These are phyloP conservation scores for Didymella sp. DNA, from an alignment of 2,329 filamentous ascomycete species.

Conservation along the genomic window DNA sequence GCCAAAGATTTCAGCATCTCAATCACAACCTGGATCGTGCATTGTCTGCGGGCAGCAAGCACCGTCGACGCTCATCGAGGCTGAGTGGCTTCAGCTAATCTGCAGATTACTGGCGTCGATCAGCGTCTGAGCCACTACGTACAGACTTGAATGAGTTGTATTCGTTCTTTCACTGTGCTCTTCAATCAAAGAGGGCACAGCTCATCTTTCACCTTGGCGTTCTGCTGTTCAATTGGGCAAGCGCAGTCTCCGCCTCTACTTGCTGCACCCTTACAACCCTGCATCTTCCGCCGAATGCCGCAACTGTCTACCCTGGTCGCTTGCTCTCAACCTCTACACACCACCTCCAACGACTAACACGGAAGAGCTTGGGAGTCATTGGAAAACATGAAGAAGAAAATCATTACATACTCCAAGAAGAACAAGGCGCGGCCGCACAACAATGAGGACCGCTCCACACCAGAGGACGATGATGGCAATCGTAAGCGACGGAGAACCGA, in stretches of 20 bases:
- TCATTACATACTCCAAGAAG: constrained; percentile 31
- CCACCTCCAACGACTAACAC: constrained; percentile 15
- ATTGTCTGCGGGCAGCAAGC: constrained; percentile 20
- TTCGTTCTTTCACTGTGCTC: background rate
- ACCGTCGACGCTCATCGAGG: constrained; percentile 8
- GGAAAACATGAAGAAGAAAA: constrained; percentile 23
- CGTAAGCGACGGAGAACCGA: constrained; percentile 27
- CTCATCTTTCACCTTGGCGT: background rate
- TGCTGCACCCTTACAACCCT: constrained; percentile 15
- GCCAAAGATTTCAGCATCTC: constrained; percentile 1
- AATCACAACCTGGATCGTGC: constrained; percentile 4
- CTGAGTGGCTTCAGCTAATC: background rate
- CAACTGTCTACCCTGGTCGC: constrained; percentile 6
- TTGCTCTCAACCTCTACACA: constrained; percentile 1
- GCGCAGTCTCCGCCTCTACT: constrained; percentile 9
- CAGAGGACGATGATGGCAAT: constrained; percentile 17
- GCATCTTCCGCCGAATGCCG: constrained; percentile 22
- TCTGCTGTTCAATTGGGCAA: constrained; percentile 4
- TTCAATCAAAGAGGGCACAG: constrained; percentile 1
- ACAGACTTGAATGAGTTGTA: background rate
- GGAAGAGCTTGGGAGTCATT: constrained; percentile 16
- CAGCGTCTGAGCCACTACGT: constrained; percentile 3
- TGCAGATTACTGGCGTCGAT: constrained; percentile 1
- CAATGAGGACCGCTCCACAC: constrained; percentile 14
- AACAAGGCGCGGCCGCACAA: constrained; percentile 20